Evolutionary conservation across 2,329 filamentous ascomycete genomes (phyloP), one percentile per base, ranked within the genome.

Genomic region (Trichophyton rubrum): DNA sequence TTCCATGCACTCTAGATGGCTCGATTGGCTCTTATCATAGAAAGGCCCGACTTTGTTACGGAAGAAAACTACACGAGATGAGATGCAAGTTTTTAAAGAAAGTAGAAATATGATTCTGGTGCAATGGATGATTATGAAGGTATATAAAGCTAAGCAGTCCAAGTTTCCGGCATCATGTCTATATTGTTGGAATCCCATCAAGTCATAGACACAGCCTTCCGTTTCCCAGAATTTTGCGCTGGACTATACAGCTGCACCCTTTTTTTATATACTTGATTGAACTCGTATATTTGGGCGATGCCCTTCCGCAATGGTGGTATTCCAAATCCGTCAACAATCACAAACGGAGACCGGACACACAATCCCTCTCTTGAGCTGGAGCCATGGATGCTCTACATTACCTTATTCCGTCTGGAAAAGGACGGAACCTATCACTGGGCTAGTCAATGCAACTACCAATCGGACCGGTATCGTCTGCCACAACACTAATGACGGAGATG

Each of bases 331-430:
- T 61, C 59, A 7, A 20, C 9, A 27, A 17, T 49, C 15, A 4
- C n/a, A 24, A 5, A 4, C 7, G 41, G 38, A 2, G n/a, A 17
- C 3, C 24, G 20, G 58, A 51, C 8, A 17, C 49, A 58, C 61
- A 61, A 33, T 62, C 61, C 62, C 33, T 5, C 64, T 61, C 20
- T 67, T 64, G 15, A 15, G 3, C n/a, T 60, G 1, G 41, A 60
- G 24, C 61, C 58, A 49, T 58, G 58, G 3, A 22, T 38, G n/a
- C 8, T 62, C 4, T 62, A 62, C 30, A 17, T 62, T 20, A 53
- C 51, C 7, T 22, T 60, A 17, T 62, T 60, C 30, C 5, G 45
- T 11, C 35, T 58, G 51, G 22, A 27, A 9, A 40, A 47, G 15
- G 30, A 5, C 1, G 30, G n/a, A 35, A 35, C 7, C 22, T 53